Base-by-base conservation (phyloP, 106 monocot genomes). In the Dendrobium nobile region DNA sequence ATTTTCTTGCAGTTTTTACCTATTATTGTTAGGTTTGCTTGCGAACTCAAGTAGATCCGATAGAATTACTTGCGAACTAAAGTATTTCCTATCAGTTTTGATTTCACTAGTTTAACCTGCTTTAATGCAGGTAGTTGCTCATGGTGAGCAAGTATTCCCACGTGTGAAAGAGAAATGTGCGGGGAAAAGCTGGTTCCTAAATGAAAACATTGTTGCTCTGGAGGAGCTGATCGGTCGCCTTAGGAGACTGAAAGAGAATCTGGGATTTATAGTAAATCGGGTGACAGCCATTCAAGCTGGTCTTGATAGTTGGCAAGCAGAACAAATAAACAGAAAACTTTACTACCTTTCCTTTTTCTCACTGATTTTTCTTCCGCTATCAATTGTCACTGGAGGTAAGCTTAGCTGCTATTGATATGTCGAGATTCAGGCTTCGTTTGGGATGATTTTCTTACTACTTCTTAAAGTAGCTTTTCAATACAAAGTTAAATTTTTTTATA, bases 71-170 rank as follows among this genome's bases (percentile, higher is more conserved):
- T 31, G 31, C 1, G 31, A 31, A 31, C 31, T 31, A 31, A 31
- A 31, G 31, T 31, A 31, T 31, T 31, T 31, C 31, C 31, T 31
- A 31, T 31, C 31, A 58, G 20, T 4, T 58, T 58, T 64, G 64
- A 64, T 42, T 58, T n/a, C 18, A 72, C 16, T 79, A 18, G 7
- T 44, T 84, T 2, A 79, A 79, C 0, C 24, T 61, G 33, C n/a
- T 85, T 11, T 48, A 51, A 54, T 84, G 24, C 83, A 96, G 93
- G 90, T 90, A 37, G 94, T 94, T 82, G 87, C 94, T 77, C 94
- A 98, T 80, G 94, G 97, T 9, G 97, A 98, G 51, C 97, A 98
- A 89, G 92, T 98, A 24, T 98, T 94, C 75, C 97, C 94, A 33
- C 88, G 97, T 0, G 90, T 98, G 2, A 98, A 98, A 84, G 97